Percentiles rank a stretch among this genome's conserved stretches.
These are phyloP conservation scores for Voacanga thouarsii DNA, from an alignment of 257 asterid genomes.

Conservation along the genomic window DNA sequence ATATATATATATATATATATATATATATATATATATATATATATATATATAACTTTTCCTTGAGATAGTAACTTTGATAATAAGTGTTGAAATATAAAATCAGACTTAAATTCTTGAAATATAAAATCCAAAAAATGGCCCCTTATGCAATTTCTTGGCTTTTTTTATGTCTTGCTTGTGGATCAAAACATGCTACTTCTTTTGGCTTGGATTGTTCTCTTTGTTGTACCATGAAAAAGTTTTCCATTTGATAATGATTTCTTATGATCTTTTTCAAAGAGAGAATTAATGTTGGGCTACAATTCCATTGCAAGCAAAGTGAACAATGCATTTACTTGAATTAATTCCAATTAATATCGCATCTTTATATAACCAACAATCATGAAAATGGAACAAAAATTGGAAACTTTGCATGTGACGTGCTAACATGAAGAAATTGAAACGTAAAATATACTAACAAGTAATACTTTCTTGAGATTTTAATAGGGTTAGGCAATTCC, in stretches of 20 bases:
- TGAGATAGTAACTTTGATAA: too few species aligned
- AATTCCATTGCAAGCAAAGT: slow-evolving; percentile 16
- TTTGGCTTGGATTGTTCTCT: slow-evolving; percentile 37
- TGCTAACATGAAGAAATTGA: too few species aligned
- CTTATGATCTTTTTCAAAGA: not conserved
- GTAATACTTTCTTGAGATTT: not conserved
- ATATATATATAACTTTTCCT: too few species aligned
- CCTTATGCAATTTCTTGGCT: too few species aligned
- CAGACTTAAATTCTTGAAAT: too few species aligned
- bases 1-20: too few species aligned
- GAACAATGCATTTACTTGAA: not conserved
- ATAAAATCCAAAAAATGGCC: too few species aligned
- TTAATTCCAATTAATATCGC: not conserved
- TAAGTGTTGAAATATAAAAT: too few species aligned
- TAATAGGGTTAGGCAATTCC: not conserved
- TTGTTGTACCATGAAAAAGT: not conserved
- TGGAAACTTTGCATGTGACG: not conserved
- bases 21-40: too few species aligned
- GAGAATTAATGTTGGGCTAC: slow-evolving; percentile 3
- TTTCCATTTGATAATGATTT: not conserved
- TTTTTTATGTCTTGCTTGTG: slow-evolving; percentile 31
- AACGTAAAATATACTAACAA: too few species aligned
- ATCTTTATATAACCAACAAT: slow-evolving; percentile 10
- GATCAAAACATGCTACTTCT: slow-evolving; percentile 17
- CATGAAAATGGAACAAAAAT: not conserved